Conservation (phyloP, 192 early-diverging fungal genomes). For the Umbelopsis ramanniana region DNA sequence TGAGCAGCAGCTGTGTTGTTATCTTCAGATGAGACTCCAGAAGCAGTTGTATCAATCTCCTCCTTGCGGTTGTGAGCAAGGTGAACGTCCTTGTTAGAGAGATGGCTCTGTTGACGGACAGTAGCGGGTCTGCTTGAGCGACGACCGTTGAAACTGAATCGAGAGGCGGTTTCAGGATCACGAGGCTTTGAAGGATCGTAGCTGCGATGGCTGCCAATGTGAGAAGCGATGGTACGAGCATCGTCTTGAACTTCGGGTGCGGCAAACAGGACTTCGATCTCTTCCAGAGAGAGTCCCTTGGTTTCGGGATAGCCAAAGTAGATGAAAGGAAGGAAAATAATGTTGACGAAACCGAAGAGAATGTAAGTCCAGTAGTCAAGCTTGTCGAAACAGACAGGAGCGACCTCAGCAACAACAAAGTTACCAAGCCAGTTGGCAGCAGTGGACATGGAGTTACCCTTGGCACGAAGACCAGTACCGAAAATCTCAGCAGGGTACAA, state of each 20-base stretch:
- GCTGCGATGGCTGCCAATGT: slow-evolving; percentile 31
- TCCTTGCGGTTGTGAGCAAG: slow-evolving; percentile 27
- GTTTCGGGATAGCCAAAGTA: slow-evolving; percentile 83
- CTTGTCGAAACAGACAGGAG: slow-evolving; percentile 66
- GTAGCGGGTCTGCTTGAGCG: slow-evolving; percentile 27
- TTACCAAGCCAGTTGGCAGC: slow-evolving; percentile 86
- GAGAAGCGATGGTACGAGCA: slow-evolving; percentile 30
- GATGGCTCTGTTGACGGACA: slow-evolving; percentile 30
- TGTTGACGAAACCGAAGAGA: slow-evolving; percentile 64
- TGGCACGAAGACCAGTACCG: slow-evolving; percentile 75
- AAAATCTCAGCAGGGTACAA: slow-evolving; percentile 84
- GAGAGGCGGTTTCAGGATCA: slow-evolving; percentile 34
- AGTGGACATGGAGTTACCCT: slow-evolving; percentile 74
- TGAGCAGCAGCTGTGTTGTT: slow-evolving; percentile 32
- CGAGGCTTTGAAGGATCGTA: slow-evolving; percentile 32
- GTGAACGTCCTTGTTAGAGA: slow-evolving; percentile 24
- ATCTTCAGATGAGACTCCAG: slow-evolving; percentile 19
- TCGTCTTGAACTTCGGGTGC: slow-evolving; percentile 35
- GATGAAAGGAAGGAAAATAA: slow-evolving; percentile 53
- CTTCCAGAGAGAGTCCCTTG: slow-evolving; percentile 74
- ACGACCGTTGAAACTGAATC: slow-evolving; percentile 28
- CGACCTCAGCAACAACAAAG: slow-evolving; percentile 67
- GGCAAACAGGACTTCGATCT: slow-evolving; percentile 52
- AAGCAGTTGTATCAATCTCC: slow-evolving; percentile 21
- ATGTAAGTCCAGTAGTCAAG: slow-evolving; percentile 60